These are phyloP conservation scores for Penicillium coffeae DNA, from an alignment of 495 filamentous ascomycete species.

Conservation along the genomic window DNA sequence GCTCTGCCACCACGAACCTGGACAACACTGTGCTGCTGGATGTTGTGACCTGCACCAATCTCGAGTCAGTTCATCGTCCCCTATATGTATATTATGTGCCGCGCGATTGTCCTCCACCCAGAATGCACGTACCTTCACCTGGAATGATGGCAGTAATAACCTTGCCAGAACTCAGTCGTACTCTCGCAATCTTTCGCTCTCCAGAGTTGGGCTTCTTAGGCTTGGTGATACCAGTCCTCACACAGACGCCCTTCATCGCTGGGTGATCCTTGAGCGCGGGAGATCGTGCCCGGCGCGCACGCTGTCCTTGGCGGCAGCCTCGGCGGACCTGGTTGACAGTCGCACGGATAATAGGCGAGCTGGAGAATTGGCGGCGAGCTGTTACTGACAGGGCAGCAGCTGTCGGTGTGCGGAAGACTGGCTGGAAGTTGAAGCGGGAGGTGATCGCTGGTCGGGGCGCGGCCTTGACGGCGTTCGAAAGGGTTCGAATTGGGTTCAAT, in stretches of 20 bases:
- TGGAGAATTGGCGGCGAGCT: constrained; percentile 39
- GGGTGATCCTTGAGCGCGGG: constrained; percentile 76
- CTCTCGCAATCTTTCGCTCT: constrained; percentile 85
- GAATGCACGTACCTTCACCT: constrained; percentile 67
- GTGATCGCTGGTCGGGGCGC: constrained; percentile 13
- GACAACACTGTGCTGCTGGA: constrained; percentile 97
- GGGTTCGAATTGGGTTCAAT: constrained; percentile 17
- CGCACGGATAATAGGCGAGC: constrained; percentile 36
- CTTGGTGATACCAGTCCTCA: constrained; percentile 85
- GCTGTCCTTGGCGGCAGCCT: constrained; percentile 71
- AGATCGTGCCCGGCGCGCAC: constrained; percentile 76
- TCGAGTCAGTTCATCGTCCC: neutral
- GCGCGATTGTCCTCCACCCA: neutral
- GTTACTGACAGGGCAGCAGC: constrained; percentile 15
- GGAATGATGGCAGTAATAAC: constrained; percentile 89
- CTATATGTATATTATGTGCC: neutral
- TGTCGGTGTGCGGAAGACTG: constrained; percentile 32
- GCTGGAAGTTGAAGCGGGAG: constrained; percentile 30
- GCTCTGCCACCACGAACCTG: constrained; percentile 83
- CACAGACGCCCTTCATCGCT: constrained; percentile 88
- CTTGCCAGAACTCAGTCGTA: constrained; percentile 81
- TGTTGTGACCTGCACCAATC: constrained; percentile 72
- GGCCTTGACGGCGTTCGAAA: constrained; percentile 14
- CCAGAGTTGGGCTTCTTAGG: constrained; percentile 99
- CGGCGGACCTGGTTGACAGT: constrained; percentile 58